A percentile compares a stretch with the other conserved stretches of the same genome.
Evolutionary conservation across 805 yeast species (phyloP).

Genomic region (Candida chilensis): DNA sequence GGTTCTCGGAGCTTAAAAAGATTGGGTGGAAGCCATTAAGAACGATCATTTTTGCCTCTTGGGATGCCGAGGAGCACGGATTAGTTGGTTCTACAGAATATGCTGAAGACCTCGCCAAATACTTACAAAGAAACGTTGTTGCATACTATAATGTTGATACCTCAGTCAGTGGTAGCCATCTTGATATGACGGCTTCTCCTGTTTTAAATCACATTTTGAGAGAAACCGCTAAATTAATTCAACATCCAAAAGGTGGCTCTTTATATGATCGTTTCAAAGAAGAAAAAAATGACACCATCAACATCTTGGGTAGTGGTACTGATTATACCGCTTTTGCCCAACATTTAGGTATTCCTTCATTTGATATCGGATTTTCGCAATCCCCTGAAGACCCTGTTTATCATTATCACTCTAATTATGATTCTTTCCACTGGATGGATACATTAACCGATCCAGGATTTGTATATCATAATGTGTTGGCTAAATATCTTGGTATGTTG

Average conservation of each 20-base stretch:
- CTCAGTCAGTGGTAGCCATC: constrained; percentile 23
- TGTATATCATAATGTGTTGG: constrained; percentile 25
- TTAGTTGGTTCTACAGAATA: constrained; percentile 35
- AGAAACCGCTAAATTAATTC: constrained; percentile 18
- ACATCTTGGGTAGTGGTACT: constrained; percentile 26
- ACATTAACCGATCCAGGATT: constrained; percentile 30
- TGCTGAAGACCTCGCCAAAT: constrained; percentile 27
- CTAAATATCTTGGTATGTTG: constrained; percentile 25
- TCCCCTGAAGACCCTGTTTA: constrained; percentile 24
- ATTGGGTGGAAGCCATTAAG: constrained; percentile 28
- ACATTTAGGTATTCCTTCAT: constrained; percentile 32
- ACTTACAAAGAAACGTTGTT: constrained; percentile 25
- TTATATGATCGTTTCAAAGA: constrained; percentile 10
- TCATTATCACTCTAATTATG: constrained; percentile 37
- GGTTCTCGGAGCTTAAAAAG: constrained; percentile 23
- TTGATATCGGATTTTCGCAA: constrained; percentile 19
- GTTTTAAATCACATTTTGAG: constrained; percentile 19
- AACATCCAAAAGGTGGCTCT: constrained; percentile 13
- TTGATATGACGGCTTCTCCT: constrained; percentile 24
- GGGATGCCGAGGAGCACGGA: constrained; percentile 37
- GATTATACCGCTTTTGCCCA: constrained; percentile 35
- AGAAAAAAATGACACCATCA: constrained; percentile 9
- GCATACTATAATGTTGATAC: constrained; percentile 33
- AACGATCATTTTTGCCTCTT: constrained; percentile 25
- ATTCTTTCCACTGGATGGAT: constrained; percentile 31